Conservation (phyloP, 106 monocot species). For the Dioscorea zingiberensis region DNA sequence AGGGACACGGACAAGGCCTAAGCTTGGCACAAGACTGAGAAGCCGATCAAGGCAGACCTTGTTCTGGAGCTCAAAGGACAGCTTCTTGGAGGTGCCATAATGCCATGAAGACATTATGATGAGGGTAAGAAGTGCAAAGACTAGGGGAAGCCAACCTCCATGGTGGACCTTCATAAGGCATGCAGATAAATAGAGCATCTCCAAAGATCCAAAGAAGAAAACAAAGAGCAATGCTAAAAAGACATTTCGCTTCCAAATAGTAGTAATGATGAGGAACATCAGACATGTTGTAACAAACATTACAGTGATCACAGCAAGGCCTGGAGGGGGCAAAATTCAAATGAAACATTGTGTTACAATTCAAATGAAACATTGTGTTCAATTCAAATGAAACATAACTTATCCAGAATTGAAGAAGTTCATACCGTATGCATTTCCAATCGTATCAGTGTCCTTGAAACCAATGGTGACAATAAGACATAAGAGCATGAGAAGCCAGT, state of each 20-base stretch:
- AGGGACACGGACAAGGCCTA: slow-evolving; percentile 65
- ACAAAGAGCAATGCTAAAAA: slow-evolving; percentile 35
- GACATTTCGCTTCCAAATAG: slow-evolving; percentile 50
- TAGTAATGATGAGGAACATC: slow-evolving; percentile 75
- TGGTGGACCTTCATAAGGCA: slow-evolving; percentile 54
- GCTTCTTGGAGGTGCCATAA: slow-evolving; percentile 64
- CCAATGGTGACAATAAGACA: slow-evolving; percentile 67
- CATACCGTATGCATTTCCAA: slow-evolving; percentile 88
- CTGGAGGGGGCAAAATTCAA: slow-evolving; percentile 18
- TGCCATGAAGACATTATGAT: slow-evolving; percentile 54
- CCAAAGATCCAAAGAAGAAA: slow-evolving; percentile 55
- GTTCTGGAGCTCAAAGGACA: slow-evolving; percentile 57
- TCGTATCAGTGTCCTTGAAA: slow-evolving; percentile 50
- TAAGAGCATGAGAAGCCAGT: slow-evolving; percentile 74
- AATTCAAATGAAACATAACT: neutral
- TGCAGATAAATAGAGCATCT: slow-evolving; percentile 67
- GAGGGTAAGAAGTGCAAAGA: slow-evolving; percentile 40
- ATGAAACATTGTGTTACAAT: neutral
- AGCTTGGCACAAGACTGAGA: slow-evolving; percentile 28
- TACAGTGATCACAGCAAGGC: slow-evolving; percentile 67
- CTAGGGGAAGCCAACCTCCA: slow-evolving; percentile 75
- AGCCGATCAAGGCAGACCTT: slow-evolving; percentile 47
- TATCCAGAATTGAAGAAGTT: neutral
- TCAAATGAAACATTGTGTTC: no score
- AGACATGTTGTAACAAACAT: slow-evolving; percentile 83